Evolutionary conservation across 1,139 yeast genomes (phyloP).

Genomic region (Saccharomyces pastorianus): DNA sequence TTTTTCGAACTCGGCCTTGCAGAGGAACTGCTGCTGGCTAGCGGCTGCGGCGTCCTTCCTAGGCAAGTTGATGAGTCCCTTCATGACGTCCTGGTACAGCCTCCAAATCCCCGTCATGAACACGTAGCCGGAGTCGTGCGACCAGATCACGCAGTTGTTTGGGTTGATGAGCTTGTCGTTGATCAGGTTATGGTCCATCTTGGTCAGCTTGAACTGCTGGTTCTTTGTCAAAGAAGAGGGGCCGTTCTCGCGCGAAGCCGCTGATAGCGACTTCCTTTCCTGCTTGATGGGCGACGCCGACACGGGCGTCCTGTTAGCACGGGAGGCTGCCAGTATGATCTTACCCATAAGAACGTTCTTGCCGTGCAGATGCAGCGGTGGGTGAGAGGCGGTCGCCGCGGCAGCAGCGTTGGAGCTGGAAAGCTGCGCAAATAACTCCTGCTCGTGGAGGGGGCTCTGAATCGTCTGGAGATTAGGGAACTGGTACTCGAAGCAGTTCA

Average conservation of each 20-base stretch:
- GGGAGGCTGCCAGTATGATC: background rate
- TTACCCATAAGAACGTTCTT: background rate
- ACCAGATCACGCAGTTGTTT: constrained; percentile 68
- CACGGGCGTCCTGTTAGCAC: constrained; percentile 1
- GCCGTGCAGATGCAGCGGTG: background rate
- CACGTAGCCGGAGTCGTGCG: constrained; percentile 71
- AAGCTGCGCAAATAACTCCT: constrained; percentile 2
- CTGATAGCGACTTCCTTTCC: background rate
- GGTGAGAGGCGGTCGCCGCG: background rate
- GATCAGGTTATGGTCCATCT: constrained; percentile 17
- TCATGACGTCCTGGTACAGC: constrained; percentile 32
- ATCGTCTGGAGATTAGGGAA: constrained; percentile 20
- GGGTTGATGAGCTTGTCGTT: constrained; percentile 22
- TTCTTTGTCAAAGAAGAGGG: constrained; percentile 18
- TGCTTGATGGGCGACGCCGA: constrained; percentile 5
- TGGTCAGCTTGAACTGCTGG: constrained; percentile 28
- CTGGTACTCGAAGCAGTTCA: constrained; percentile 26
- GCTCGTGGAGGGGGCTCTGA: background rate
- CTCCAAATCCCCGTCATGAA: constrained; percentile 92
- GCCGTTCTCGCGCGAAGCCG: constrained; percentile 3
- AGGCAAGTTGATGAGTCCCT: constrained; percentile 17
- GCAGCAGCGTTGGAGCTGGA: constrained; percentile 2
- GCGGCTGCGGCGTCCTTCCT: constrained; percentile 1
- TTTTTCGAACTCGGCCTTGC: constrained; percentile 11
- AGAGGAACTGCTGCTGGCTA: constrained; percentile 6